Evolutionary conservation across 176 grass and related monocot species (phyloP), one percentile per base, ranked within the genome.

Genomic region (Triticum turgidum): DNA sequence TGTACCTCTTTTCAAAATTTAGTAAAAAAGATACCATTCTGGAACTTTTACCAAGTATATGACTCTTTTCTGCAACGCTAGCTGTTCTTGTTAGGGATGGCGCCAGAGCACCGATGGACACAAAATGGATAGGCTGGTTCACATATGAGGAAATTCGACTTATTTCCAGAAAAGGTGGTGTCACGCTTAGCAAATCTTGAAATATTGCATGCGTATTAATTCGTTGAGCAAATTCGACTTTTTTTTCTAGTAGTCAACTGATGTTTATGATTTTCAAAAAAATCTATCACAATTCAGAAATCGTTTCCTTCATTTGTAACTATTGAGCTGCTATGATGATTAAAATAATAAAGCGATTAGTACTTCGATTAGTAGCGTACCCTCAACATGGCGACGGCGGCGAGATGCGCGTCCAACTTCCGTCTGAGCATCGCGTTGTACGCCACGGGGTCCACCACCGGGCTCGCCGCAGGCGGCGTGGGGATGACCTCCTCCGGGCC

Each of bases 301-400:
- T 9, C 14, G 18, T 33, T 20, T 9, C 65, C 32, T 20, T 35
- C 65, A 68, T 34, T 8, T 68, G 17, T 32, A 74, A 73, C 49
- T 15, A 52, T 17, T 3, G 5, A 49, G 11, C 14, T 47, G 41
- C 27, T 75, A 75, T 3, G 27, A 75, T 3, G 27, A 72, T 52
- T 15, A 29, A 42, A 74, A 74, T 6, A 73, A 73, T 6, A 75
- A 49, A 49, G 41, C 45, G 12, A 49, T 24, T 49, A n/a, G 42
- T 42, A 74, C 11, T 27, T 47, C 3, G 39, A 45, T 27, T 47
- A 47, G n/a, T 5, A 18, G 9, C 14, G 4, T 91, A 98, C 95
- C 93, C 89, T 86, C 81, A 89, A 93, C 91, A 98, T 88, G 39
- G 89, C 89, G 38, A 95, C 85, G 15, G 89, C 81, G 8, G 88